Evolutionary conservation across 2,329 filamentous ascomycete genomes (phyloP).

Genomic region (Penicillium sp.): DNA sequence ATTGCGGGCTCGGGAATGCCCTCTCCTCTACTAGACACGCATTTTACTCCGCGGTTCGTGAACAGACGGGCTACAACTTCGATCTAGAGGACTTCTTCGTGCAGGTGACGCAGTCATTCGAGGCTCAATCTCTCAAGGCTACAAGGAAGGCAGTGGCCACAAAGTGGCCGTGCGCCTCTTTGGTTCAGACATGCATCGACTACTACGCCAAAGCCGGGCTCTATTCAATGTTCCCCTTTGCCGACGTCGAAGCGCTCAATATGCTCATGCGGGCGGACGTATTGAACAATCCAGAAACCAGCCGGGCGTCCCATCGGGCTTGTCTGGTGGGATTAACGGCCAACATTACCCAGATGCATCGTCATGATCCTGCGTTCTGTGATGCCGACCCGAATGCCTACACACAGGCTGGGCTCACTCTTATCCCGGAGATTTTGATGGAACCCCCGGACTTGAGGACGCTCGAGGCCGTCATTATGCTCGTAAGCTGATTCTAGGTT

Average conservation of each 20-base stretch:
- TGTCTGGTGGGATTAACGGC: constrained; percentile 26
- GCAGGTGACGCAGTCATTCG: constrained; percentile 14
- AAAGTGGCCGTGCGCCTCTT: constrained; percentile 18
- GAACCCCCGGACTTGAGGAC: constrained; percentile 19
- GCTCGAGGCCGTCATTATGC: constrained; percentile 19
- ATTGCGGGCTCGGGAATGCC: constrained; percentile 19
- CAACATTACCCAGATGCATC: constrained; percentile 24
- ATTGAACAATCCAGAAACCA: constrained; percentile 10
- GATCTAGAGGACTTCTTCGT: constrained; percentile 23
- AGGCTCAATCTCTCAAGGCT: constrained; percentile 3
- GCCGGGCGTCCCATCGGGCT: constrained; percentile 14
- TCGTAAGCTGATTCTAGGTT: constrained; percentile 19
- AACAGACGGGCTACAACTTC: constrained; percentile 16
- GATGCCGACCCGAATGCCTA: constrained; percentile 24
- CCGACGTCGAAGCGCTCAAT: constrained; percentile 16
- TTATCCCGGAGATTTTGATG: constrained; percentile 22
- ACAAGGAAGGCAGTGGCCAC: constrained; percentile 5
- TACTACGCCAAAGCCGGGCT: constrained; percentile 20
- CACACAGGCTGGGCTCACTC: constrained; percentile 18
- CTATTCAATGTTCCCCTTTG: constrained; percentile 27
- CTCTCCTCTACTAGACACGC: constrained; percentile 17
- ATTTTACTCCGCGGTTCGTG: constrained; percentile 17
- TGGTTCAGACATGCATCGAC: constrained; percentile 20
- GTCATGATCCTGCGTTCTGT: constrained; percentile 19
- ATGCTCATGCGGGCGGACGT: constrained; percentile 16